Conservation (phyloP, 768 basidiomycete species). For the Suillus subalutaceus region DNA sequence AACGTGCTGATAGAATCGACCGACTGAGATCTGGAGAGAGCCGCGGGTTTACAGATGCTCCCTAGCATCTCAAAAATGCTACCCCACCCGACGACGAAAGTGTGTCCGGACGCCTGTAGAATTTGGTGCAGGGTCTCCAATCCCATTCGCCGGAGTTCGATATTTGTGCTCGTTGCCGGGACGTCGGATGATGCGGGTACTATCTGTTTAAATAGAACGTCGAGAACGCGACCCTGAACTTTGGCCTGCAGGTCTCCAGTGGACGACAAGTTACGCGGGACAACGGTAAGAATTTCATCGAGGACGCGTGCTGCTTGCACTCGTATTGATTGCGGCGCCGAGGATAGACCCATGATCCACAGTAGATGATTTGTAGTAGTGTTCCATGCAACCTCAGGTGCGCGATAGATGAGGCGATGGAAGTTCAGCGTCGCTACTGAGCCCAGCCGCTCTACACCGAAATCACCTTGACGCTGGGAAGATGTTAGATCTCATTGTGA, state of each 20-base stretch:
- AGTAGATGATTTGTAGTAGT: slow-evolving; percentile 81
- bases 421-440: slow-evolving; percentile 82
- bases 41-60: slow-evolving; percentile 74
- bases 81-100: slow-evolving; percentile 91
- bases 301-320: slow-evolving; percentile 88
- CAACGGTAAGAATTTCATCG: slow-evolving; percentile 78
- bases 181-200: slow-evolving; percentile 40
- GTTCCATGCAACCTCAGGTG: slow-evolving; percentile 84
- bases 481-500: slow-evolving; percentile 8
- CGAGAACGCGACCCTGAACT: slow-evolving; percentile 83
- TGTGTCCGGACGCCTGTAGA: slow-evolving; percentile 89
- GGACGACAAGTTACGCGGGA: slow-evolving; percentile 70
- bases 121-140: slow-evolving; percentile 90
- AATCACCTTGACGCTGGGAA: slow-evolving; percentile 84
- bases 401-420: slow-evolving; percentile 82
- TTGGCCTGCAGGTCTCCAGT: slow-evolving; percentile 64
- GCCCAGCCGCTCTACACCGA: slow-evolving; percentile 88
- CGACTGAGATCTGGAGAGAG: slow-evolving; percentile 39
- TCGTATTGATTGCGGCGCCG: slow-evolving; percentile 77
- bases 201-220: slow-evolving; percentile 82
- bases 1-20: slow-evolving; percentile 46
- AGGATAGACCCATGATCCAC: slow-evolving; percentile 67
- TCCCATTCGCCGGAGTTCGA: slow-evolving; percentile 87
- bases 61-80: slow-evolving; percentile 90
- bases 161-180: slow-evolving; percentile 47